These are phyloP conservation scores for Leptosphaerulina australis DNA, from an alignment of 2,329 filamentous ascomycete species.

Conservation along the genomic window DNA sequence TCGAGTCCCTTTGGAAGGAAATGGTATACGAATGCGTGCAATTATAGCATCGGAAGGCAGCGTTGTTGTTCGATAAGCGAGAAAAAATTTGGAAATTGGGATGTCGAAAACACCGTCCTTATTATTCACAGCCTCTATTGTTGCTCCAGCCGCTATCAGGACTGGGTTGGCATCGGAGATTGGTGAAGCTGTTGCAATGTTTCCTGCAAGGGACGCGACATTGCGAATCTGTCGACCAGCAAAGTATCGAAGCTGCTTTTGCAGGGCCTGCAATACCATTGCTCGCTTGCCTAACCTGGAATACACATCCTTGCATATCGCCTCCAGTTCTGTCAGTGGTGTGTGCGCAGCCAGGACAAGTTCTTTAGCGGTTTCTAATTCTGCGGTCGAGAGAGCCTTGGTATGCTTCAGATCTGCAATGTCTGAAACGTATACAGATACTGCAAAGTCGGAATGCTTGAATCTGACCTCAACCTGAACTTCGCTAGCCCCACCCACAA, in stretches of 20 bases:
- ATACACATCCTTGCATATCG: conserved; percentile 77
- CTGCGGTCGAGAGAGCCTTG: conserved; percentile 35
- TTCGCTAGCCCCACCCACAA: conserved; percentile 93
- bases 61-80: conserved; percentile 82
- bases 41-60: conserved; percentile 81
- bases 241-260: conserved; percentile 95
- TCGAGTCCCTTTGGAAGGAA: conserved; percentile 66
- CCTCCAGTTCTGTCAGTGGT: conserved; percentile 84
- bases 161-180: conserved; percentile 96
- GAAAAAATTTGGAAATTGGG: conserved; percentile 88
- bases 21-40: conserved; percentile 78
- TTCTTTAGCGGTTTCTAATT: conserved; percentile 36
- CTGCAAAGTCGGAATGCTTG: conserved; percentile 87
- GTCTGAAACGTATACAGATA: conserved; percentile 90
- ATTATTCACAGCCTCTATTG: conserved; percentile 76
- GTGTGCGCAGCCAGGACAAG: conserved; percentile 90
- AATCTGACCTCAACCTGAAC: conserved; percentile 98
- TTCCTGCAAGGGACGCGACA: conserved; percentile 91
- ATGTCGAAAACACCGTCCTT: conserved; percentile 61
- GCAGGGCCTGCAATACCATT: conserved; percentile 63
- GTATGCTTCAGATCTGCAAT: conserved; percentile 82
- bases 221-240: conserved; percentile 94
- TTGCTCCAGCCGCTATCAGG: conserved; percentile 81
- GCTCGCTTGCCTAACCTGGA: conserved; percentile 47
- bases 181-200: conserved; percentile 88